Percentiles rank a stretch among this genome's conserved stretches.
phyloP scores from a whole-genome alignment of 2,329 filamentous ascomycete species.

The Podosphaera aphanis region DNA sequence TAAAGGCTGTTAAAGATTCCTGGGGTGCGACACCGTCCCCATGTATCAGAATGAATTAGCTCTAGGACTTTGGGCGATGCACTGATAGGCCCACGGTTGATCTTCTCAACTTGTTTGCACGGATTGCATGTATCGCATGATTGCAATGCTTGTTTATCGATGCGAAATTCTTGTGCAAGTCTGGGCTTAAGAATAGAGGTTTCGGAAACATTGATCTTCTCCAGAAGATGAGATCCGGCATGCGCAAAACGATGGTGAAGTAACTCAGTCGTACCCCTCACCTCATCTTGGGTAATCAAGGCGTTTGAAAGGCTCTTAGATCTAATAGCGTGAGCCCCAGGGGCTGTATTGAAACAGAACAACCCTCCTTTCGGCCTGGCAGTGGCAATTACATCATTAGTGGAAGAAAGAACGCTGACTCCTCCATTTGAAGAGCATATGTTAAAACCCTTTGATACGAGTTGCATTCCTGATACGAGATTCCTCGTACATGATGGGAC shows the following conservation, averaged over 20 bases:
- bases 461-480: background rate
- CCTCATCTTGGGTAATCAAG: too few relatives aligned
- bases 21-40: too few relatives aligned
- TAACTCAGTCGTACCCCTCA: background rate
- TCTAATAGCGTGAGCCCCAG: background rate
- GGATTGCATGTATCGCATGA: background rate
- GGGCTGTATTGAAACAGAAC: background rate
- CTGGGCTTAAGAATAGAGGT: too few relatives aligned
- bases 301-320: background rate
- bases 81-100: background rate
- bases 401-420: background rate
- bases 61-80: background rate
- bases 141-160: background rate
- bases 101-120: background rate
- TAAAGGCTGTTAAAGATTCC: too few relatives aligned
- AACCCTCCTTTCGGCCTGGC: background rate
- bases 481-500: background rate
- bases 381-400: background rate
- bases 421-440: background rate
- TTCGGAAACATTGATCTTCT: too few relatives aligned
- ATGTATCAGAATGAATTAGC: too few relatives aligned
- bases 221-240: too few relatives aligned
- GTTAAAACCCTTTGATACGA: background rate
- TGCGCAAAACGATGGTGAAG: too few relatives aligned
- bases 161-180: background rate